Percentiles rank a stretch among this genome's conserved stretches.
Conservation (phyloP, 805 yeast species). For the Cyberlindnera mississippiensis region DNA sequence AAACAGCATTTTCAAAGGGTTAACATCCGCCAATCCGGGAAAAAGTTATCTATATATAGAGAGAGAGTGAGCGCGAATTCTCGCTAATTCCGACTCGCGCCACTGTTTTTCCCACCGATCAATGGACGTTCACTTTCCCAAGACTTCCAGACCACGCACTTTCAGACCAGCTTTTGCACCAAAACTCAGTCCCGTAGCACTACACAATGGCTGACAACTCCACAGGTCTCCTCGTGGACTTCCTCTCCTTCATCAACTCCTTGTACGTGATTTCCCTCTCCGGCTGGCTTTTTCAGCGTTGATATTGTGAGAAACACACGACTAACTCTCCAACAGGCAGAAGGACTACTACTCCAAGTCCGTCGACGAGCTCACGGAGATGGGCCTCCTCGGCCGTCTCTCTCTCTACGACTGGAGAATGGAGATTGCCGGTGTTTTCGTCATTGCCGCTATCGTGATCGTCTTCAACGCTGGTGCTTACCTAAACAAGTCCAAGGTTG, state of each 20-base stretch:
- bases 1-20: too few relatives aligned
- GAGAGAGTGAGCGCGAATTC: too few relatives aligned
- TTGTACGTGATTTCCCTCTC: not conserved
- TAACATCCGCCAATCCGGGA: too few relatives aligned
- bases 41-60: too few relatives aligned
- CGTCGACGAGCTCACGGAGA: conserved; percentile 49
- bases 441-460: conserved; percentile 46
- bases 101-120: too few relatives aligned
- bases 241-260: not conserved
- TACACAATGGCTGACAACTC: too few relatives aligned
- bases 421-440: conserved; percentile 54
- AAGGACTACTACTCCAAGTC: conserved; percentile 29
- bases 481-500: conserved; percentile 55
- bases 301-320: not conserved
- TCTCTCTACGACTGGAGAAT: conserved; percentile 68
- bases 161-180: too few relatives aligned
- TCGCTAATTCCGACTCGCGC: too few relatives aligned
- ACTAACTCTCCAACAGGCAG: conserved; percentile 4
- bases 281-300: too few relatives aligned
- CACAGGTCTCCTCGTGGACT: not conserved
- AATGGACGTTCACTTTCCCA: too few relatives aligned
- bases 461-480: conserved; percentile 56
- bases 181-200: too few relatives aligned
- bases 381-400: conserved; percentile 60
- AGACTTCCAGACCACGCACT: too few relatives aligned